Evolutionary conservation across 495 filamentous ascomycete species (phyloP).

Genomic region (Margaritispora aquatica): DNA sequence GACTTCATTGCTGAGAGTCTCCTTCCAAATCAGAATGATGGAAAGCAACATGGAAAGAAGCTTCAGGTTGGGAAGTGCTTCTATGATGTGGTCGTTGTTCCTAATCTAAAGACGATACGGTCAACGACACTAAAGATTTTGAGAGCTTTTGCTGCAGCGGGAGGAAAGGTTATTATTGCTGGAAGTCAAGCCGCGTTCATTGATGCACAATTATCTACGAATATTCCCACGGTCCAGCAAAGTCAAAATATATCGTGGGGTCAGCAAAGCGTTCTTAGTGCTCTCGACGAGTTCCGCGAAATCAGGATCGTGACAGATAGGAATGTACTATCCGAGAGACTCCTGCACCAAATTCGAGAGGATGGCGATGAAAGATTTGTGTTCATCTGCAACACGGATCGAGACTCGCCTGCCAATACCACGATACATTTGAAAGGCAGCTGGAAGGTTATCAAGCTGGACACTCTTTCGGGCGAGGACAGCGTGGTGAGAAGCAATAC

Average conservation of each 20-base stretch:
- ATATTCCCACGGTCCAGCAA: background rate
- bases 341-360: conserved; percentile 25
- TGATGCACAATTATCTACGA: conserved; percentile 9
- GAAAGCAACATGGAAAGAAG: conserved; percentile 3
- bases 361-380: conserved; percentile 22
- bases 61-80: conserved; percentile 19
- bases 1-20: conserved; percentile 26
- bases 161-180: conserved; percentile 21
- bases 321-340: background rate
- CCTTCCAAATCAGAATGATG: conserved; percentile 17
- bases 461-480: conserved; percentile 16
- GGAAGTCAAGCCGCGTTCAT: conserved; percentile 9
- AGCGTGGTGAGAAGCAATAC: background rate
- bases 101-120: conserved; percentile 23
- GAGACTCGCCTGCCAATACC: conserved; percentile 8
- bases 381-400: conserved; percentile 25
- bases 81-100: conserved; percentile 24
- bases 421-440: conserved; percentile 11
- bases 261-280: conserved; percentile 13
- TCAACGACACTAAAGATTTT: conserved; percentile 18
- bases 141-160: conserved; percentile 7
- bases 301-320: conserved; percentile 7
- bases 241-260: conserved; percentile 14
- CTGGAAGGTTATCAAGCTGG: conserved; percentile 19
- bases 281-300: conserved; percentile 14